A percentile compares a stretch with the other conserved stretches of the same genome.
Evolutionary conservation across 1,139 yeast species (phyloP).

Genomic region (Taiozyma sp.): DNA sequence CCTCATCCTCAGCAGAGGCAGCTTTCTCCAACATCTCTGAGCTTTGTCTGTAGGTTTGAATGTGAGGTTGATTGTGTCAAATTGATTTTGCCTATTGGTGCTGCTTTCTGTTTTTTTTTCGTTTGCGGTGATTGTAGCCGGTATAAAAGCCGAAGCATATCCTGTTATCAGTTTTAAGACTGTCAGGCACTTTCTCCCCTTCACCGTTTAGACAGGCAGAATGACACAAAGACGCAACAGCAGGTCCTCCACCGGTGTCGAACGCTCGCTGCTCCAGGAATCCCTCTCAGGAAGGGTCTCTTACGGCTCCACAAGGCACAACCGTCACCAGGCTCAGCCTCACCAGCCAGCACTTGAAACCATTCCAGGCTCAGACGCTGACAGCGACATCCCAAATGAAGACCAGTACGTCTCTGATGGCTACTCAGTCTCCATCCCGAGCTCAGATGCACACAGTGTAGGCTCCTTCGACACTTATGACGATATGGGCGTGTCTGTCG

Average conservation of each 20-base stretch:
- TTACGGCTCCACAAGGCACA: slow-evolving; percentile 1
- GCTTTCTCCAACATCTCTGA: slow-evolving; percentile 2
- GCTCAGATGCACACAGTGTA: slow-evolving; percentile 4
- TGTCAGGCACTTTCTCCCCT: neutral
- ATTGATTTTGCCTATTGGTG: neutral
- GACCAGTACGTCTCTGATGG: slow-evolving; percentile 19
- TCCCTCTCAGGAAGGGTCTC: neutral
- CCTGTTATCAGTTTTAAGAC: neutral
- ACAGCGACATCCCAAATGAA: slow-evolving; percentile 9
- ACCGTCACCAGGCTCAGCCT: neutral
- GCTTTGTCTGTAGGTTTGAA: neutral
- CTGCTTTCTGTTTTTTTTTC: neutral
- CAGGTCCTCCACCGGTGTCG: slow-evolving; percentile 3
- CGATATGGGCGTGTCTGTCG: slow-evolving; percentile 9
- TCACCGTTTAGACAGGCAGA: neutral
- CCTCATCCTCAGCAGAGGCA: slow-evolving; percentile 6
- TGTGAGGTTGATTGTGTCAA: neutral
- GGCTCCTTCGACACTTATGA: slow-evolving; percentile 7
- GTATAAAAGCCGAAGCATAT: neutral
- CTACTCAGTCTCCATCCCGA: slow-evolving; percentile 10
- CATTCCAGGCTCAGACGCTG: slow-evolving; percentile 5
- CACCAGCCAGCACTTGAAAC: slow-evolving; percentile 1
- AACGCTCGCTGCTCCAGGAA: slow-evolving; percentile 1
- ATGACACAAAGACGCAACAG: slow-evolving; percentile 7
- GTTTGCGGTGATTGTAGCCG: neutral